Conservation (phyloP, 2,329 filamentous ascomycete species). For the Penicillium janthinellum region DNA sequence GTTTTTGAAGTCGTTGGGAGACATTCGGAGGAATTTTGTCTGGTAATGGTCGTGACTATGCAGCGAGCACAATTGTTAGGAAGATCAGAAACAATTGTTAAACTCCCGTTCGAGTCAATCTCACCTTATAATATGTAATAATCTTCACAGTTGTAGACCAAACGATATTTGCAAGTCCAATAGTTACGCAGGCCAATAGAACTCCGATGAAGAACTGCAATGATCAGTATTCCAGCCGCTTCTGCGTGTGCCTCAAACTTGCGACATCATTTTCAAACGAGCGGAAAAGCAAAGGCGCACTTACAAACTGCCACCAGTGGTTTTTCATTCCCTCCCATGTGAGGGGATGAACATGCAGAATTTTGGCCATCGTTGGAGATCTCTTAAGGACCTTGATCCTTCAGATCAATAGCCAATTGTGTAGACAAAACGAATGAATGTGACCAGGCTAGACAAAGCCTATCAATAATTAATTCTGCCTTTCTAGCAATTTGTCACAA, state of each 20-base stretch:
- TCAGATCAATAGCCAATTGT: not conserved
- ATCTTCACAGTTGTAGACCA: conserved; percentile 29
- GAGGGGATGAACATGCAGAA: conserved; percentile 33
- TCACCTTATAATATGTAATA: conserved; percentile 34
- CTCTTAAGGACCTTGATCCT: not conserved
- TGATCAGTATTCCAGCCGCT: conserved; percentile 16
- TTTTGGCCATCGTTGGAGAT: conserved; percentile 29
- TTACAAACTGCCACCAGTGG: conserved; percentile 49
- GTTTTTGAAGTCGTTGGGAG: conserved; percentile 23
- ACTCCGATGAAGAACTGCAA: conserved; percentile 40
- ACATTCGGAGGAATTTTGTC: conserved; percentile 31
- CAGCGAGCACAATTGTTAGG: not conserved
- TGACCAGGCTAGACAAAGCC: conserved; percentile 9
- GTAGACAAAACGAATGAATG: not conserved
- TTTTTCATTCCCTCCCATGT: conserved; percentile 40
- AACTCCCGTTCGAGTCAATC: not conserved
- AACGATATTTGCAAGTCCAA: conserved; percentile 33
- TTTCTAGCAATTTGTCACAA: not conserved
- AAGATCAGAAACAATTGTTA: not conserved
- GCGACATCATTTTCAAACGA: not conserved
- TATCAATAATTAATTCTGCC: not conserved
- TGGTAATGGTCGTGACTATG: conserved; percentile 27
- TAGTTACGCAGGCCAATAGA: conserved; percentile 32
- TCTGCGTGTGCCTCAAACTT: not conserved
- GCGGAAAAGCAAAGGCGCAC: conserved; percentile 20